These are phyloP conservation scores for Tolypocladium capitatum DNA, from an alignment of 2,329 filamentous ascomycete genomes.

Conservation along the genomic window DNA sequence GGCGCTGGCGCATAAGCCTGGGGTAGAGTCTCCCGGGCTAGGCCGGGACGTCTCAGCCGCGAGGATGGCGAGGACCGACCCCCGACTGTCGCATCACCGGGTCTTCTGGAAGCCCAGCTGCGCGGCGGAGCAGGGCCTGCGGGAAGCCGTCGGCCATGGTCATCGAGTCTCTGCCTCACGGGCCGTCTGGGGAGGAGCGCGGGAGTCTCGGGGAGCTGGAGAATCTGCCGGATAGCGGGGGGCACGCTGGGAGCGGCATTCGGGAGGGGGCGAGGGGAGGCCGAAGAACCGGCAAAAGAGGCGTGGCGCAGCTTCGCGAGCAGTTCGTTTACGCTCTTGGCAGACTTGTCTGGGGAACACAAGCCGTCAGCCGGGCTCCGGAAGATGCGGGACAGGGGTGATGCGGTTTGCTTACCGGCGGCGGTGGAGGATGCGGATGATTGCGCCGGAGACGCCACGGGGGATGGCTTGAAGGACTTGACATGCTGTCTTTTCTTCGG, in stretches of 20 bases:
- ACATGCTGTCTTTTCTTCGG: conserved; percentile 48
- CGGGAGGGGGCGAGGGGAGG: conserved; percentile 13
- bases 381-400: background rate
- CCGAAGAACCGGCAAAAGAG: conserved; percentile 14
- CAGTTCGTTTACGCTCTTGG: conserved; percentile 43
- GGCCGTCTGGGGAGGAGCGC: conserved; percentile 34
- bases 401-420: conserved; percentile 11
- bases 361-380: background rate
- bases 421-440: conserved; percentile 13
- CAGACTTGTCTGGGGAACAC: conserved; percentile 14
- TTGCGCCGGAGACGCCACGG: conserved; percentile 32
- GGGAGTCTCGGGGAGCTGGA: conserved; percentile 45
- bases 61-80: conserved; percentile 5
- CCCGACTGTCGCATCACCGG: conserved; percentile 5
- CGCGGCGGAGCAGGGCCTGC: conserved; percentile 46
- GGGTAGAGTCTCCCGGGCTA: conserved; percentile 24
- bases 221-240: conserved; percentile 43
- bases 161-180: conserved; percentile 27
- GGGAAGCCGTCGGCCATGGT: conserved; percentile 36
- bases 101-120: conserved; percentile 34
- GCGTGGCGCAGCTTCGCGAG: conserved; percentile 42
- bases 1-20: conserved; percentile 28
- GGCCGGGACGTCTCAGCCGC: conserved; percentile 8
- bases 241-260: conserved; percentile 39
- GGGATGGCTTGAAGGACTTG: conserved; percentile 45